Conservation (phyloP, 2,329 filamentous ascomycete species). For the Sporothrix dimorphospora region DNA sequence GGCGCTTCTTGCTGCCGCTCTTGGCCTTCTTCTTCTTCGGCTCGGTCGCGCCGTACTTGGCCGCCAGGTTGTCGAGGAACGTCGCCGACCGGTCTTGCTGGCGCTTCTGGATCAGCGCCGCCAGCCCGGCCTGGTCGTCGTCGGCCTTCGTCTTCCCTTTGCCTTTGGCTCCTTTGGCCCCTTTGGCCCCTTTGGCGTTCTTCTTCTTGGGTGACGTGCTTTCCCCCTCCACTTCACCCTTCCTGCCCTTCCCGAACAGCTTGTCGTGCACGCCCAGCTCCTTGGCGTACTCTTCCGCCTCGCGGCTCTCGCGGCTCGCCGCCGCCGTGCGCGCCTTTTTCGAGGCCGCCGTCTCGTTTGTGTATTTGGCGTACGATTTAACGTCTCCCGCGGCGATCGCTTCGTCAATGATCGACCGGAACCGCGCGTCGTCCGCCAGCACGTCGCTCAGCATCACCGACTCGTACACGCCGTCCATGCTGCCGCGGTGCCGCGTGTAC, state of each 20-base stretch:
- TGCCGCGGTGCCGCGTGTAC: conserved; percentile 73
- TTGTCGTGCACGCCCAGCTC: conserved; percentile 75
- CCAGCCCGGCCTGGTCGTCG: conserved; percentile 31
- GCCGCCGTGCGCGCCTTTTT: conserved; percentile 61
- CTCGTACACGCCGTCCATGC: conserved; percentile 78
- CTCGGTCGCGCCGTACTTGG: conserved; percentile 66
- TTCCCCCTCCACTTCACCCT: background rate
- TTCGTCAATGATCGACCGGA: conserved; percentile 76
- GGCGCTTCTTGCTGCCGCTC: conserved; percentile 49
- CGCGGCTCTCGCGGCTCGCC: conserved; percentile 68
- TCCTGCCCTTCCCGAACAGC: conserved; percentile 53
- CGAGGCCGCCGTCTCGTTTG: conserved; percentile 70
- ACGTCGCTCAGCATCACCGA: conserved; percentile 85
- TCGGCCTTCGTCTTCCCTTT: conserved; percentile 37
- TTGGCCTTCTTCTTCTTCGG: conserved; percentile 56
- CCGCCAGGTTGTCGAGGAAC: conserved; percentile 75
- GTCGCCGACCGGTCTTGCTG: conserved; percentile 64
- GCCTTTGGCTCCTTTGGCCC: conserved; percentile 35
- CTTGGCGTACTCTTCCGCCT: conserved; percentile 75
- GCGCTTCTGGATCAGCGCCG: conserved; percentile 70
- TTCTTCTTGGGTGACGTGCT: conserved; percentile 30
- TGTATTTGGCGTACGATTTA: conserved; percentile 68
- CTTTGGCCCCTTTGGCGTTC: conserved; percentile 39
- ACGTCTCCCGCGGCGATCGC: conserved; percentile 75
- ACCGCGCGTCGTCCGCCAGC: conserved; percentile 81